These are phyloP conservation scores for Lepidium sativum DNA, from an alignment of 345 rosid species.

Conservation along the genomic window DNA sequence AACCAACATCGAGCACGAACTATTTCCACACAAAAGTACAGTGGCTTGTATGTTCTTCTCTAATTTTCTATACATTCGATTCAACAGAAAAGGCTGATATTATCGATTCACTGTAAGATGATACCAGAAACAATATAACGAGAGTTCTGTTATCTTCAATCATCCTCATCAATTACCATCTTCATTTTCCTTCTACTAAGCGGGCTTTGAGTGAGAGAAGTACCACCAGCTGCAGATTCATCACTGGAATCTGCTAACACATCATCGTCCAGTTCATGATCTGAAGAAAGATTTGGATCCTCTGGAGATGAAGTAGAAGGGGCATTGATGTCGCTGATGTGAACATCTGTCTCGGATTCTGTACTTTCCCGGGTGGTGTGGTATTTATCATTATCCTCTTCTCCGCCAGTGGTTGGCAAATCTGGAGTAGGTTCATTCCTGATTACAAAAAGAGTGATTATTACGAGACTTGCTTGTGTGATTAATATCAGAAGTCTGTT, in stretches of 20 bases:
- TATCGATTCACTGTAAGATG: background rate
- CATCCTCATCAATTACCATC: slow-evolving; percentile 60
- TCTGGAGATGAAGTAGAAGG: slow-evolving; percentile 16
- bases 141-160: slow-evolving; percentile 18
- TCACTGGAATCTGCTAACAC: slow-evolving; percentile 33
- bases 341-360: slow-evolving; percentile 13
- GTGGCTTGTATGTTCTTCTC: background rate
- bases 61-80: background rate
- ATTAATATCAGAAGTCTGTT: background rate
- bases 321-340: background rate
- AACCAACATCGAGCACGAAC: background rate
- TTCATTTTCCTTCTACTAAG: slow-evolving; percentile 46
- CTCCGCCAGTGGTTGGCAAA: background rate
- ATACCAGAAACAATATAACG: background rate
- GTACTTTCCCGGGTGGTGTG: background rate
- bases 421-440: slow-evolving; percentile 30
- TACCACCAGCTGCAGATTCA: slow-evolving; percentile 39
- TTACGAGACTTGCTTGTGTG: background rate
- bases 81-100: background rate
- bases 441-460: background rate
- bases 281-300: slow-evolving; percentile 14
- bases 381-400: slow-evolving; percentile 10
- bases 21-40: background rate
- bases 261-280: slow-evolving; percentile 29
- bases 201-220: slow-evolving; percentile 22